Base-by-base conservation (phyloP, 306 rosid genomes). In the Chamaecrista fasciculata region DNA sequence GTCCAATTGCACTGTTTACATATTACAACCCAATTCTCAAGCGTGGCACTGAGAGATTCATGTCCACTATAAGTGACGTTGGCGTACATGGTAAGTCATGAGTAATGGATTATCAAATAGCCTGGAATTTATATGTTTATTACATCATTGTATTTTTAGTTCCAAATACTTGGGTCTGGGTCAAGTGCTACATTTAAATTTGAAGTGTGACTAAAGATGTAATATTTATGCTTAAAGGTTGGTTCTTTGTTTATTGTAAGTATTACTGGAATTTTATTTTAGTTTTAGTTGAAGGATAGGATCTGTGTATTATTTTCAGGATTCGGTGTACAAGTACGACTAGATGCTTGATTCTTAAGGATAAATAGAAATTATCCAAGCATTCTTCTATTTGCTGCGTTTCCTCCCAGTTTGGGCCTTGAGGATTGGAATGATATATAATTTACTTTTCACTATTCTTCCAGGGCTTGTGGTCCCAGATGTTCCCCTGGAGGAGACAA, bases 381-480 rank as follows among this genome's bases (percentile, higher is more conserved):
- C 33, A 21, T 59, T n/a, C 36, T 53, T n/a, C n/a, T n/a, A n/a
- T n/a, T n/a, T n/a, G n/a, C 18, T 49, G 47, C 58, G 23, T 57
- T 58, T 26, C 11, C 18, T 52, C 15, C 40, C 11, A n/a, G 36
- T 75, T 57, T 71, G 36, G n/a, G n/a, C n/a, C n/a, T n/a, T n/a
- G n/a, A 20, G 28, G 49, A 71, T 73, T 28, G 3, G 26, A 49
- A 25, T 37, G 29, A 49, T 24, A 37, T 24, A 37, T 59, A 43
- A 11, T 62, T 66, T 39, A 53, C 18, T 47, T 74, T 49, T 29
- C 9, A 34, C 19, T 56, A 19, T 75, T 63, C 21, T 47, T 79
- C 77, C 72, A 88, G 98, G 98, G 67, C 92, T 94, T 68, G 96
- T 94, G 65, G 96, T 94, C 68, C 97, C 98, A 6, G 98, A 94